Conservation (phyloP, 1,139 yeast species). For the Fermentozyma sake region DNA sequence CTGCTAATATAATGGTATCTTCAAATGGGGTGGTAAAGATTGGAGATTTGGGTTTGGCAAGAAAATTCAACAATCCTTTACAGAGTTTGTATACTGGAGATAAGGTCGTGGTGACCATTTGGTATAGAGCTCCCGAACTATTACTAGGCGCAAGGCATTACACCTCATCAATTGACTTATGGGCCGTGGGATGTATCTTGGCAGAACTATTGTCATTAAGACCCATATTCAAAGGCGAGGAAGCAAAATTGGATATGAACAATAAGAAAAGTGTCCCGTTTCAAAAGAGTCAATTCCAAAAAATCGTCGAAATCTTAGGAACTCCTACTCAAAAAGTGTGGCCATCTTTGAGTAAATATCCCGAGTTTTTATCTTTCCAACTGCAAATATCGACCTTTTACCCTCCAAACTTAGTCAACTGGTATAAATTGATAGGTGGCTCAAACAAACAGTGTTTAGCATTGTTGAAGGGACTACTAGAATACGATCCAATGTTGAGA, state of each 20-base stretch:
- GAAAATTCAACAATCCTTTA: conserved; percentile 83
- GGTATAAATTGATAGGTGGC: conserved; percentile 85
- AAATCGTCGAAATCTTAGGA: conserved; percentile 86
- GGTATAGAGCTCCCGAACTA: conserved; percentile 97
- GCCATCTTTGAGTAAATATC: conserved; percentile 76
- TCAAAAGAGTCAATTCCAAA: conserved; percentile 86
- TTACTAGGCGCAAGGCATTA: conserved; percentile 89
- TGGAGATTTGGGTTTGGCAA: conserved; percentile 93
- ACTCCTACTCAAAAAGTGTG: conserved; percentile 74
- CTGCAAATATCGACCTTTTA: conserved; percentile 49
- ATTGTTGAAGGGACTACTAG: conserved; percentile 59
- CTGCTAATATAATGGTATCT: conserved; percentile 97
- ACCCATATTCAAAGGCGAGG: conserved; percentile 97
- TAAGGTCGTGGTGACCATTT: conserved; percentile 94
- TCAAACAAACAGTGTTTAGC: conserved; percentile 64
- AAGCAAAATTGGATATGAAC: conserved; percentile 78
- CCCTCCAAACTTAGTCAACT: conserved; percentile 65
- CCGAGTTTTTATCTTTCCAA: conserved; percentile 66
- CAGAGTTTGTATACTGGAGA: conserved; percentile 92
- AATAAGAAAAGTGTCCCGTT: conserved; percentile 90
- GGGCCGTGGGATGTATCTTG: conserved; percentile 97
- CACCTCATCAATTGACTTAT: conserved; percentile 89
- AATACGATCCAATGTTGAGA: conserved; percentile 81
- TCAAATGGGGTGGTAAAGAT: conserved; percentile 85
- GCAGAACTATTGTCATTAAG: conserved; percentile 86